phyloP scores from a whole-genome alignment of 2,329 filamentous ascomycete genomes.

The Aspergillus eucalypticola region DNA sequence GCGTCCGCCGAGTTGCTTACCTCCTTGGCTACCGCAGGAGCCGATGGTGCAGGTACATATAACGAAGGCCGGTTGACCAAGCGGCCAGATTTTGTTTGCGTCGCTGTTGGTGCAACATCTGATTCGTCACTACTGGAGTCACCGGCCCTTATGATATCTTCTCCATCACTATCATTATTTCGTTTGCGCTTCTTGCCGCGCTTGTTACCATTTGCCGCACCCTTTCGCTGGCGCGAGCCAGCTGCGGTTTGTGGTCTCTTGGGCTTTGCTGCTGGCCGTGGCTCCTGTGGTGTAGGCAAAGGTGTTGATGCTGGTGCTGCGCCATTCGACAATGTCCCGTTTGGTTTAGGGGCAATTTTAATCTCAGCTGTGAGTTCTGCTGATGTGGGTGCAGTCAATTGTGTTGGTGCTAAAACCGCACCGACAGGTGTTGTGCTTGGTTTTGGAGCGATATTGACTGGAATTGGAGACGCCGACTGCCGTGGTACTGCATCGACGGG shows the following conservation, averaged over 20 bases:
- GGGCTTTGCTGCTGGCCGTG: slow-evolving; percentile 11
- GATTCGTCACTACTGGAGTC: slow-evolving; percentile 42
- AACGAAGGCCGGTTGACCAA: slow-evolving; percentile 65
- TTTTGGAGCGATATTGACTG: slow-evolving; percentile 19
- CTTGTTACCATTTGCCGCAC: slow-evolving; percentile 16
- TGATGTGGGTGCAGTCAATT: neutral
- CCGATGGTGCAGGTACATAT: slow-evolving; percentile 56
- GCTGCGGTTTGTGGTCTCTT: slow-evolving; percentile 14
- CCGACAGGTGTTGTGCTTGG: slow-evolving; percentile 8
- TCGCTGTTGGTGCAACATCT: slow-evolving; percentile 58
- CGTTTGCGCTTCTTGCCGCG: slow-evolving; percentile 27
- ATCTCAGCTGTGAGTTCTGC: slow-evolving; percentile 5
- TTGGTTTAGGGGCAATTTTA: slow-evolving; percentile 20
- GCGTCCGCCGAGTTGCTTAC: slow-evolving; percentile 15
- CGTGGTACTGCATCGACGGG: neutral
- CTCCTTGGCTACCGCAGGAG: slow-evolving; percentile 21
- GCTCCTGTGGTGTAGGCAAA: slow-evolving; percentile 11
- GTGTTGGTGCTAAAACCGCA: neutral
- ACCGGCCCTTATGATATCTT: slow-evolving; percentile 36
- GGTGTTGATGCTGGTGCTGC: neutral
- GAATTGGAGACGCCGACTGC: slow-evolving; percentile 3
- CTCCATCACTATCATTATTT: slow-evolving; percentile 31
- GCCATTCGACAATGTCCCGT: slow-evolving; percentile 2
- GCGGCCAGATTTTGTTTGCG: slow-evolving; percentile 74
- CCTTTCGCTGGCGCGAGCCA: slow-evolving; percentile 21